These are phyloP conservation scores for Aspergillus phoenicis DNA, from an alignment of 2,329 filamentous ascomycete species.

Conservation along the genomic window DNA sequence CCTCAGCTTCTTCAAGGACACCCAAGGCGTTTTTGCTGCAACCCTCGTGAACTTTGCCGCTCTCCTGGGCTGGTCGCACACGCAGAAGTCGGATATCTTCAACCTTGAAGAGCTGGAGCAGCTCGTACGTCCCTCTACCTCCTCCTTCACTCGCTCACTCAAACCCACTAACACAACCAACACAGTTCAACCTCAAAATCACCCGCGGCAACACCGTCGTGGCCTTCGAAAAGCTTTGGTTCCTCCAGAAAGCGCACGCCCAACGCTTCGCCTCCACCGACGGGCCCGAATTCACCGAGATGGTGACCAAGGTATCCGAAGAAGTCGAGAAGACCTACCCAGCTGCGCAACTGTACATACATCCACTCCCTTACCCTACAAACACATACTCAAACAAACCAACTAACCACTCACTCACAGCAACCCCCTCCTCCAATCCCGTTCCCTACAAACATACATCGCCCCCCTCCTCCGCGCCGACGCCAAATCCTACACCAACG, in stretches of 20 bases:
- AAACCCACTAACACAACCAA: background rate
- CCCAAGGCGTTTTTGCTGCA: conserved; percentile 63
- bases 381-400: background rate
- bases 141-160: background rate
- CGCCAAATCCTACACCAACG: conserved; percentile 60
- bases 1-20: conserved; percentile 58
- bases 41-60: conserved; percentile 79
- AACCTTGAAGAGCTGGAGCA: conserved; percentile 69
- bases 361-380: background rate
- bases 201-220: conserved; percentile 89
- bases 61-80: conserved; percentile 80
- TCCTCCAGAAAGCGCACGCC: conserved; percentile 74
- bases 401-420: conserved; percentile 20
- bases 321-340: conserved; percentile 28
- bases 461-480: conserved; percentile 55
- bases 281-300: conserved; percentile 45
- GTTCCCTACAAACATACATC: conserved; percentile 52
- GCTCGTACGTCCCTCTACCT: conserved; percentile 54
- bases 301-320: conserved; percentile 41
- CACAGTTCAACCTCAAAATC: conserved; percentile 79
- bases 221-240: conserved; percentile 75
- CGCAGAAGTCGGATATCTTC: conserved; percentile 68
- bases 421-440: conserved; percentile 32
- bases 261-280: conserved; percentile 49
- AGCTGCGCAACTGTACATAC: conserved; percentile 34